Percentiles rank a stretch among this genome's conserved stretches.
phyloP scores from a whole-genome alignment of 345 rosid genomes.

The Angophora floribunda region DNA sequence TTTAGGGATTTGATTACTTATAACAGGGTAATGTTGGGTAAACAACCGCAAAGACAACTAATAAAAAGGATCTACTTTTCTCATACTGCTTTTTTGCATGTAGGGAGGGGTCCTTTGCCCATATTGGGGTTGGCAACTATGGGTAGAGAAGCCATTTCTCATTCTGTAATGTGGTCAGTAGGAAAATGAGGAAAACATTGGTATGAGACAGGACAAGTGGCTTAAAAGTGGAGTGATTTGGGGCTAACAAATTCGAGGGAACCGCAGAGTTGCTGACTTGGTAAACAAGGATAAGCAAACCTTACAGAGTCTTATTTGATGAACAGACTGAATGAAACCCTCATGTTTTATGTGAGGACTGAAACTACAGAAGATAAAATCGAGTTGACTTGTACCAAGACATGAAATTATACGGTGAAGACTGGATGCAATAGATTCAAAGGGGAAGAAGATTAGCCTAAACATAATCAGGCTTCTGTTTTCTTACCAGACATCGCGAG shows the following conservation, averaged over 20 bases:
- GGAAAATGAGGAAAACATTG: not conserved
- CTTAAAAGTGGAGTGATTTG: not conserved
- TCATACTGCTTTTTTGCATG: not conserved
- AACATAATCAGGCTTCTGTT: not conserved
- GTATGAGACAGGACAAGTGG: not conserved
- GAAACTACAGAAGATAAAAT: not conserved
- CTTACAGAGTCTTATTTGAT: not conserved
- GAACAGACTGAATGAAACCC: not conserved
- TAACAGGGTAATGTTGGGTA: not conserved
- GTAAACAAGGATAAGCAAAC: not conserved
- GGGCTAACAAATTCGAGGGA: not conserved
- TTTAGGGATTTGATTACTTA: not conserved
- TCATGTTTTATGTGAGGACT: not conserved
- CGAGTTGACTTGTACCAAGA: not conserved
- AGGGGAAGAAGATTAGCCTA: not conserved
- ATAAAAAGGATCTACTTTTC: not conserved
- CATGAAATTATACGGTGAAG: not conserved
- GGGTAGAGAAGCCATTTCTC: not conserved
- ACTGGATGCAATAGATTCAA: not conserved
- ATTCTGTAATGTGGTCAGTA: not conserved
- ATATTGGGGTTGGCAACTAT: not conserved
- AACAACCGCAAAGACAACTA: too few species aligned
- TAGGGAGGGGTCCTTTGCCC: not conserved
- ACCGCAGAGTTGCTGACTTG: not conserved
- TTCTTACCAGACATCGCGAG: not conserved